These are phyloP conservation scores for Kwoniella pini DNA, from an alignment of 768 basidiomycete species.

Conservation along the genomic window DNA sequence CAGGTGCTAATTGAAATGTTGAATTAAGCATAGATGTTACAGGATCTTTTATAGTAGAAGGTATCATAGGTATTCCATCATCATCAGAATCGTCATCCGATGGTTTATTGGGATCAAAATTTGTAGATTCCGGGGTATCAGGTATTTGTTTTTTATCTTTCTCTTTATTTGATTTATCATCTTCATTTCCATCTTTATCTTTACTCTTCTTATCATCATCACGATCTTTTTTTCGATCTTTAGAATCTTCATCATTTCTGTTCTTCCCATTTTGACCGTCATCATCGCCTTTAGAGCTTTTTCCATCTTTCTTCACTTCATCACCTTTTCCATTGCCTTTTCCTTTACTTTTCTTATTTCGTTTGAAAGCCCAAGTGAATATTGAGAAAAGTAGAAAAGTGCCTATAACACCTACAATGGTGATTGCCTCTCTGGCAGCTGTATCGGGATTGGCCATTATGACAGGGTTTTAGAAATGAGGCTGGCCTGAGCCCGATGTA, in stretches of 20 bases:
- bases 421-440: constrained; percentile 51
- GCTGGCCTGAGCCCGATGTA: constrained; percentile 6
- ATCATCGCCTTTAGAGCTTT: constrained; percentile 1
- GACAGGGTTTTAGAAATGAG: neutral
- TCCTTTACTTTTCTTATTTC: neutral
- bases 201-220: neutral
- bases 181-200: constrained; percentile 1
- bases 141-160: neutral
- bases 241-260: constrained; percentile 7
- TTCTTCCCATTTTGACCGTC: neutral
- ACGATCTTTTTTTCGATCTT: neutral
- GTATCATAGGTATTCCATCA: neutral
- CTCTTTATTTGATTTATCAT: neutral
- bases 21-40: no score
- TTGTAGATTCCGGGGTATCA: neutral
- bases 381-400: constrained; percentile 56
- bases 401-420: constrained; percentile 67
- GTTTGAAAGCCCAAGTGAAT: constrained; percentile 35
- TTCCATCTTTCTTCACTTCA: constrained; percentile 3
- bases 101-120: constrained; percentile 1
- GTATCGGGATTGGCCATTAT: constrained; percentile 13
- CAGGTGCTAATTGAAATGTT: no score
- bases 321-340: constrained; percentile 4
- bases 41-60: no score
- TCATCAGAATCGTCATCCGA: neutral